Conservation (phyloP, 768 basidiomycete genomes). For the Trichaptum fuscoviolaceum region DNA sequence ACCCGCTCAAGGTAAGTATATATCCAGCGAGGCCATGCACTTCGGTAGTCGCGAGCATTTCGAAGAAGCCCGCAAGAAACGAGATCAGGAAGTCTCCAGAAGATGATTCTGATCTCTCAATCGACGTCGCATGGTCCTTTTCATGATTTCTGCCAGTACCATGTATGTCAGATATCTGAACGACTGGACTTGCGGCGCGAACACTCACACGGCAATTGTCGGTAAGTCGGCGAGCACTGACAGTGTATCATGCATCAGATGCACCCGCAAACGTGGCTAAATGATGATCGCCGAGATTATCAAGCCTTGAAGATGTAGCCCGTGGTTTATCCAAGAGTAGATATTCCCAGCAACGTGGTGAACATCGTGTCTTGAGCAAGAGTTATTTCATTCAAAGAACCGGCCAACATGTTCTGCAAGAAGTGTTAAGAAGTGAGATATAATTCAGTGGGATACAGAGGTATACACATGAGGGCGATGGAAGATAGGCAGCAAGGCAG, state of each 20-base stretch:
- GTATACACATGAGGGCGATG: not conserved
- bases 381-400: no score
- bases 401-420: not conserved
- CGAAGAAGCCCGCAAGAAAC: not conserved
- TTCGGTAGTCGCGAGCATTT: not conserved
- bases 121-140: not conserved
- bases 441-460: not conserved
- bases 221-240: not conserved
- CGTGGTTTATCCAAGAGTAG: not conserved
- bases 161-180: not conserved
- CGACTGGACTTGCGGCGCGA: not conserved
- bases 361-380: not conserved
- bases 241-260: not conserved
- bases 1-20: not conserved
- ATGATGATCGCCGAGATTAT: not conserved
- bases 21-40: slow-evolving; percentile 1
- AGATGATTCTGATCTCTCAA: not conserved
- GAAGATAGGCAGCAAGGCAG: not conserved
- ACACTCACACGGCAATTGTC: not conserved
- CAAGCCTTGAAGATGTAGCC: not conserved
- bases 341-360: not conserved
- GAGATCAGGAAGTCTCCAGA: not conserved
- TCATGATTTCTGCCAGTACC: not conserved
- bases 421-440: not conserved
- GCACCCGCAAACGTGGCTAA: not conserved